Evolutionary conservation across 1,139 yeast genomes (phyloP).

Genomic region (Yamadazyma kanchanaburiensis): DNA sequence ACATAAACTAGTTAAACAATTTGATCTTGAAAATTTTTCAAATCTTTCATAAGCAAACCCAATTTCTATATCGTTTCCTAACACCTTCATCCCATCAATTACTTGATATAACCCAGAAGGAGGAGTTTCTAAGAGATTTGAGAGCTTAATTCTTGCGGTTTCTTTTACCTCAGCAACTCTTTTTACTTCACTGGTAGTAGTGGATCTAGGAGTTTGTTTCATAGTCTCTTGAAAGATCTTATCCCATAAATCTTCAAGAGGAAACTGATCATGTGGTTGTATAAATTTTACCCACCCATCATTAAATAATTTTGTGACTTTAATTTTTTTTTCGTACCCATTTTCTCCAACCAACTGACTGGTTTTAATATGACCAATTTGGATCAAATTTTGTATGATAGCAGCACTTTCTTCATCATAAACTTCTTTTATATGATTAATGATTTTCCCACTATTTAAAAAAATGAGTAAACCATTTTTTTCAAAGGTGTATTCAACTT

Average conservation of each 20-base stretch:
- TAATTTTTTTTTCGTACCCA: conserved; percentile 25
- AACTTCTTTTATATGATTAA: conserved; percentile 44
- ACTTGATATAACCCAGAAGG: conserved; percentile 29
- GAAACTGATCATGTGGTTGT: conserved; percentile 42
- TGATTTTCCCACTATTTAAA: conserved; percentile 75
- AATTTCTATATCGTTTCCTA: conserved; percentile 51
- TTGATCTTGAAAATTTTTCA: conserved; percentile 62
- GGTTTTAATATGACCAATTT: conserved; percentile 62
- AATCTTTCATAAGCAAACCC: conserved; percentile 66
- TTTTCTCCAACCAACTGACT: conserved; percentile 48
- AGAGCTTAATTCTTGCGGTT: conserved; percentile 47
- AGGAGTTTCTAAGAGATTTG: conserved; percentile 29
- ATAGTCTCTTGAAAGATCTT: conserved; percentile 51
- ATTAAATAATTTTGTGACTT: conserved; percentile 44
- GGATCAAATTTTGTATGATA: conserved; percentile 66
- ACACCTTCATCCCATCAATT: conserved; percentile 33
- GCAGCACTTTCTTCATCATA: conserved; percentile 56
- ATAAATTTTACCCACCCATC: conserved; percentile 53
- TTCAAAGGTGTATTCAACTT: conserved; percentile 56
- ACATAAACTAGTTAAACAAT: conserved; percentile 61
- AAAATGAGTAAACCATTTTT: conserved; percentile 63
- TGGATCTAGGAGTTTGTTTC: conserved; percentile 45
- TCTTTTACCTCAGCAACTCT: conserved; percentile 64
- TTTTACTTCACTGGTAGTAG: conserved; percentile 58
- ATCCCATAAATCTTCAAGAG: conserved; percentile 56